Percentiles rank a stretch among this genome's conserved stretches.
These are phyloP conservation scores for Halophytophthora batemanensis DNA, from an alignment of 352 stramenopile species.

Conservation along the genomic window DNA sequence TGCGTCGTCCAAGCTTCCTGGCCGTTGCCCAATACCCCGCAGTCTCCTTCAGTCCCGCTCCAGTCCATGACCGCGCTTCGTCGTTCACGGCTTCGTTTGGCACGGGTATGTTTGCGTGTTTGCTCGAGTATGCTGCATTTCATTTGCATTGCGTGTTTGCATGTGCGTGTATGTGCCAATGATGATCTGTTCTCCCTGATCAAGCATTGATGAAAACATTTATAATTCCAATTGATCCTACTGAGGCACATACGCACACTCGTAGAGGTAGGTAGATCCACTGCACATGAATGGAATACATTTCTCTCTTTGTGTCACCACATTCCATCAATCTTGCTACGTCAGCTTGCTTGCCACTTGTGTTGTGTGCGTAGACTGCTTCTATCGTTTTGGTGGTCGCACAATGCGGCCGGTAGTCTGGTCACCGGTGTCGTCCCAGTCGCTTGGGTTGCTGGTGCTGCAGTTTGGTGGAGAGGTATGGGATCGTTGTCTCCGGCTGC, in stretches of 20 bases:
- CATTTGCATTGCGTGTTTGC: slow-evolving; percentile 4
- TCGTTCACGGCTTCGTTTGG: too few relatives aligned
- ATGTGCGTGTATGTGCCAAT: slow-evolving; percentile 38
- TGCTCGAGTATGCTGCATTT: slow-evolving; percentile 6
- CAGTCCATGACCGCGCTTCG: background rate
- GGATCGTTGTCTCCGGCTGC: slow-evolving; percentile 30
- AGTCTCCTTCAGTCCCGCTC: too few relatives aligned
- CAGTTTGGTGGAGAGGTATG: slow-evolving; percentile 33
- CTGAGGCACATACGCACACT: slow-evolving; percentile 50
- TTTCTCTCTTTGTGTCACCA: too few relatives aligned
- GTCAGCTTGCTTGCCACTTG: too few relatives aligned
- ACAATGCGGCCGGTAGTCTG: background rate
- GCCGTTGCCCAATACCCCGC: background rate
- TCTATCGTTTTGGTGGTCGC: slow-evolving; percentile 6
- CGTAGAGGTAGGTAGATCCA: slow-evolving; percentile 11
- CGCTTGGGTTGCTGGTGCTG: slow-evolving; percentile 23
- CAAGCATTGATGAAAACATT: slow-evolving; percentile 61
- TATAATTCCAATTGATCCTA: slow-evolving; percentile 90
- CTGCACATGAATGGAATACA: background rate
- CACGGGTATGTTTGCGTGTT: slow-evolving; percentile 23
- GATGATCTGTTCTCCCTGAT: slow-evolving; percentile 77
- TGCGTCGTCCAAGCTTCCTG: background rate
- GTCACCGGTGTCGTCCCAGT: slow-evolving; percentile 9
- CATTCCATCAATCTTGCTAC: too few relatives aligned
- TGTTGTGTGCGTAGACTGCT: too few relatives aligned